These are phyloP conservation scores for Micractinium sp. DNA, from an alignment of 139 green algal species.

Conservation along the genomic window DNA sequence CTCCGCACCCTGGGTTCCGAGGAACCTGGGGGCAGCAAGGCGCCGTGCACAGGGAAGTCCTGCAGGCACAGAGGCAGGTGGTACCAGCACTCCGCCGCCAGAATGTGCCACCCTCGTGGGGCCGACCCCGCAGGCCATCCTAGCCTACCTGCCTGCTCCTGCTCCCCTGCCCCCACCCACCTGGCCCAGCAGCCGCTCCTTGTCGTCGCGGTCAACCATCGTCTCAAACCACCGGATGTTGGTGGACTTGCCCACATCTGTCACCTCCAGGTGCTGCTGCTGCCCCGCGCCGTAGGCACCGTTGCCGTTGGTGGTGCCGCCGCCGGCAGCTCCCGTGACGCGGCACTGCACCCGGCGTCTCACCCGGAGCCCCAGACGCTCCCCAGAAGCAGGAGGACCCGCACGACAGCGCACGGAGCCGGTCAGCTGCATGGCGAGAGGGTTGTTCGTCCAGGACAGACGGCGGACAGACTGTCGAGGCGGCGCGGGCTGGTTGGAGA, in stretches of 20 bases:
- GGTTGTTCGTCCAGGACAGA: background rate
- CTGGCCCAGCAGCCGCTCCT: slow-evolving; percentile 84
- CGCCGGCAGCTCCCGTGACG: background rate
- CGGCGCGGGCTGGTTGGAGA: too few species aligned
- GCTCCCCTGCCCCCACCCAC: background rate
- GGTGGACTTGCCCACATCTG: slow-evolving; percentile 20
- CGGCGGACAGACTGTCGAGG: too few species aligned
- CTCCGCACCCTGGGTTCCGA: too few species aligned
- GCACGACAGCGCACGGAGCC: background rate
- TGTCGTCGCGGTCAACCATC: slow-evolving; percentile 49
- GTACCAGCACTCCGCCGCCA: too few species aligned
- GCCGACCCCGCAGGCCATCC: too few species aligned
- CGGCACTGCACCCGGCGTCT: too few species aligned
- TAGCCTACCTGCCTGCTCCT: too few species aligned
- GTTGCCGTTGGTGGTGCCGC: background rate
- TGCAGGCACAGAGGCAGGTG: too few species aligned
- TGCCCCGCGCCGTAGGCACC: background rate
- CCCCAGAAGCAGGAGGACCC: background rate
- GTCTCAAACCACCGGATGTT: slow-evolving; percentile 74
- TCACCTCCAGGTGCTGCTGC: slow-evolving; percentile 12
- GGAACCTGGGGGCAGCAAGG: too few species aligned
- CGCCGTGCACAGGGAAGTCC: too few species aligned
- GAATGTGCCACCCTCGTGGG: background rate
- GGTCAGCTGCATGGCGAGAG: background rate
- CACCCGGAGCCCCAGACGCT: background rate